Evolutionary conservation across 164 flowering plant genomes (phyloP), one percentile per base, ranked within the genome.

Genomic region (Litsea cubeba): DNA sequence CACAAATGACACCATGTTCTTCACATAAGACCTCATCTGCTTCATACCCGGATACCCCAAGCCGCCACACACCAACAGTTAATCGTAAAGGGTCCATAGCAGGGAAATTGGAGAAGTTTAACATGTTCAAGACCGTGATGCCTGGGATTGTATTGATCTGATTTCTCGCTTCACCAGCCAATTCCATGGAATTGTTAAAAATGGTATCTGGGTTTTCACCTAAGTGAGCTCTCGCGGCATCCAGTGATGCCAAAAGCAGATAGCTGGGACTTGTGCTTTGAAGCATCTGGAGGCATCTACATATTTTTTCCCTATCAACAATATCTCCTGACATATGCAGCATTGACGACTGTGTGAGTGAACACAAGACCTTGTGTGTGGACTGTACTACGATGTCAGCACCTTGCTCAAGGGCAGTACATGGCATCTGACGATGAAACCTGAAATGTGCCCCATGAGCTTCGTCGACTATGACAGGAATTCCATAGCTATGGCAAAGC

Each of bases 401-500:
- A 46, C 87, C 88, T 81, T 85, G 88, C 71, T 81, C 72, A 15
- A 87, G 87, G 32, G 87, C 85, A n/a, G 88, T 79, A 50, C 22
- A 51, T 14, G 90, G 90, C 25, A 87, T 81, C 54, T 64, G 70
- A 20, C 57, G 73, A 73, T 87, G 88, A 78, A 87, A 84, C 57
- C 82, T 84, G 50, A 87, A 84, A 72, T 87, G 87, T 11, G 88
- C 88, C 24, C 88, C 90, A 78, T 85, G 87, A 17, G 88, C 90
- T 78, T 87, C 90, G 60, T 87, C 87, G 30, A 85, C 87, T 71
- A 87, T 84, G 22, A 87, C 2, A 10, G 90, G 88, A 71, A 87
- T 79, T 17, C 82, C 82, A 58, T 74, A 60, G 14, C 74, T 72
- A 75, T 85, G 87, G 71, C 90, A 87, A 2, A 84, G 58, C 62